A percentile compares a stretch with the other conserved stretches of the same genome.
Conservation (phyloP, 106 monocot species). For the Platanthera zijinensis region DNA sequence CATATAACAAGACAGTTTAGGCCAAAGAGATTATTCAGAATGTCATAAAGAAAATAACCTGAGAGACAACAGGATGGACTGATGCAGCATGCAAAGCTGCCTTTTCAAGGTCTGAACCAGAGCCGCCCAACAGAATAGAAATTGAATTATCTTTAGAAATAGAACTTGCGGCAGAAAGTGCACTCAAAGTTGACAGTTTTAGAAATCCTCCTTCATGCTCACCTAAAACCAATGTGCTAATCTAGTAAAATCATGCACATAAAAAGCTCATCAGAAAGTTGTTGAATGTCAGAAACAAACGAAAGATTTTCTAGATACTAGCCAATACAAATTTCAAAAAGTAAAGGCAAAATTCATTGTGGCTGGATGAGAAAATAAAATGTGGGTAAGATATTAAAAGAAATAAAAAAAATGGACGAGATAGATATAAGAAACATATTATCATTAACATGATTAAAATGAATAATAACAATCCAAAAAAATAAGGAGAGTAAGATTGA, state of each 20-base stretch:
- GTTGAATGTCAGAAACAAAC: not conserved
- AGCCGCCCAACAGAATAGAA: slow-evolving; percentile 80
- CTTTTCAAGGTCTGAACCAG: slow-evolving; percentile 59
- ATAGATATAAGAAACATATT: not conserved
- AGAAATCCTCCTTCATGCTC: slow-evolving; percentile 85
- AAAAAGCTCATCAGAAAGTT: not conserved
- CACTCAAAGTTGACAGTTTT: slow-evolving; percentile 86
- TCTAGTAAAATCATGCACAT: slow-evolving; percentile 27
- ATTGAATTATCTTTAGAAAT: slow-evolving; percentile 61
- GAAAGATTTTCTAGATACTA: not conserved
- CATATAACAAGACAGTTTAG: not conserved
- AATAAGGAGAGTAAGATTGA: not conserved
- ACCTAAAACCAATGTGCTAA: slow-evolving; percentile 77
- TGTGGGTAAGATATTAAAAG: not conserved
- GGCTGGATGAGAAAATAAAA: not conserved
- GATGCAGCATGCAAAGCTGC: slow-evolving; percentile 90
- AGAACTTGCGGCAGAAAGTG: slow-evolving; percentile 59
- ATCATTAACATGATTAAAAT: slow-evolving; percentile 3
- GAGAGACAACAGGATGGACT: slow-evolving; percentile 63
- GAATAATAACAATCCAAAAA: not conserved
- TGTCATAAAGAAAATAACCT: slow-evolving; percentile 28
- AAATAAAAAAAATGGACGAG: not conserved
- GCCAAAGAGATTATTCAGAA: not conserved
- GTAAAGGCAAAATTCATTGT: not conserved
- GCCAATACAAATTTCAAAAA: not conserved